phyloP scores from a whole-genome alignment of 306 rosid genomes.

The Adenanthera pavonina region DNA sequence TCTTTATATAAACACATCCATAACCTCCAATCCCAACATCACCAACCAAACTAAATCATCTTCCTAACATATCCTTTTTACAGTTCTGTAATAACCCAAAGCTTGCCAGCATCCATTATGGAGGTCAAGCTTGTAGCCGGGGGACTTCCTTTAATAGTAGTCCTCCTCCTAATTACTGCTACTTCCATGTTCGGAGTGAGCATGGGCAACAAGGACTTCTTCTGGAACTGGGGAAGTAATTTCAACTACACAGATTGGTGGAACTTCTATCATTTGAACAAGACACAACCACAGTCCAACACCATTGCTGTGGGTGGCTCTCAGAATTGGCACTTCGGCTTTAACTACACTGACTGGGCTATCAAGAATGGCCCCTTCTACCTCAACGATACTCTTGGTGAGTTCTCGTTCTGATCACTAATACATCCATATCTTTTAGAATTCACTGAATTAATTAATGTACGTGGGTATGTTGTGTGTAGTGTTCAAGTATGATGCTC shows the following conservation, averaged over 20 bases:
- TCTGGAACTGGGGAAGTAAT: constrained; percentile 25
- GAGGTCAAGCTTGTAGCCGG: constrained; percentile 29
- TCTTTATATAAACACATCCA: constrained; percentile 33
- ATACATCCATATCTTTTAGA: too few relatives aligned
- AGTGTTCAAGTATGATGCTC: constrained; percentile 82
- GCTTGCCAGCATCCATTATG: constrained; percentile 17
- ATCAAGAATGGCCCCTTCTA: constrained; percentile 56
- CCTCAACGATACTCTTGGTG: constrained; percentile 69
- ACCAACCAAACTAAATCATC: not conserved
- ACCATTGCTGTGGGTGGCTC: constrained; percentile 66
- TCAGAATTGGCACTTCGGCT: constrained; percentile 59
- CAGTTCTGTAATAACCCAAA: not conserved
- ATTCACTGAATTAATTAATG: too few relatives aligned
- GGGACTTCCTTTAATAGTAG: not conserved
- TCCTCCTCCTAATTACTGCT: not conserved
- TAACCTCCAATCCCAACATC: constrained; percentile 10
- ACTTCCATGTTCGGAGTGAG: constrained; percentile 44
- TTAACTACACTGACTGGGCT: constrained; percentile 62
- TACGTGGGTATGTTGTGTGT: not conserved
- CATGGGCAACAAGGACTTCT: constrained; percentile 51
- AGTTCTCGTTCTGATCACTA: not conserved
- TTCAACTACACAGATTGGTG: constrained; percentile 49
- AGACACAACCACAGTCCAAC: constrained; percentile 36
- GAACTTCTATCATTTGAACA: constrained; percentile 31
- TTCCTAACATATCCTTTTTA: not conserved